Evolutionary conservation across 306 rosid species (phyloP).

Genomic region (Canavalia gladiata): DNA sequence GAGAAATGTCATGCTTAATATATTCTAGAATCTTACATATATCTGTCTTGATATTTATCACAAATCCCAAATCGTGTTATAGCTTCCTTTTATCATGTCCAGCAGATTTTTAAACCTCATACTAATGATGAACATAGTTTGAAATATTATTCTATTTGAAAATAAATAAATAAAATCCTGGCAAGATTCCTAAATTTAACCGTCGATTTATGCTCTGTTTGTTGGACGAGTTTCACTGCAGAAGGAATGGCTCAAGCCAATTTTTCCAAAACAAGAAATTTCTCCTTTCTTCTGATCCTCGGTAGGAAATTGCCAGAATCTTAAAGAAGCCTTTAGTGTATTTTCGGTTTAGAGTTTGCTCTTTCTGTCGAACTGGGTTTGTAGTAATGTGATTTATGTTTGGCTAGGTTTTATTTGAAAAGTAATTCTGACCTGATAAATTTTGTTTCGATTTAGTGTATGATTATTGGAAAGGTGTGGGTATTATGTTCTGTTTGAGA

Average conservation of each 20-base stretch:
- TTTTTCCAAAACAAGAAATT: no score
- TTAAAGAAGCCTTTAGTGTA: no score
- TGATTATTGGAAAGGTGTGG: no score
- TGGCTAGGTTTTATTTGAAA: no score
- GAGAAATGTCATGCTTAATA: constrained; percentile 31
- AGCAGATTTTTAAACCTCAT: neutral
- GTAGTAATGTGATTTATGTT: no score
- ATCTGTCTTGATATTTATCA: neutral
- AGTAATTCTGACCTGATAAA: no score
- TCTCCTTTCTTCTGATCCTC: no score
- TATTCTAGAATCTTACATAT: neutral
- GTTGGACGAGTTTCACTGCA: neutral
- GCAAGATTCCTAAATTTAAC: neutral
- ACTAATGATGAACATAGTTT: neutral
- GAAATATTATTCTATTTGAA: neutral
- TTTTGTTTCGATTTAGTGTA: no score
- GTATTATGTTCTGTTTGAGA: no score
- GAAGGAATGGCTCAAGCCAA: neutral
- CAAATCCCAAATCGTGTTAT: neutral
- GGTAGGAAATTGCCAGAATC: no score
- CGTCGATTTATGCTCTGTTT: neutral
- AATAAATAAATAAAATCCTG: neutral
- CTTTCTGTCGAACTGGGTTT: no score
- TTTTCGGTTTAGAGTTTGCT: no score
- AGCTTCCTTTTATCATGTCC: neutral